These are phyloP conservation scores for Leccinellum rugosiceps DNA, from an alignment of 768 basidiomycete species.

Conservation along the genomic window DNA sequence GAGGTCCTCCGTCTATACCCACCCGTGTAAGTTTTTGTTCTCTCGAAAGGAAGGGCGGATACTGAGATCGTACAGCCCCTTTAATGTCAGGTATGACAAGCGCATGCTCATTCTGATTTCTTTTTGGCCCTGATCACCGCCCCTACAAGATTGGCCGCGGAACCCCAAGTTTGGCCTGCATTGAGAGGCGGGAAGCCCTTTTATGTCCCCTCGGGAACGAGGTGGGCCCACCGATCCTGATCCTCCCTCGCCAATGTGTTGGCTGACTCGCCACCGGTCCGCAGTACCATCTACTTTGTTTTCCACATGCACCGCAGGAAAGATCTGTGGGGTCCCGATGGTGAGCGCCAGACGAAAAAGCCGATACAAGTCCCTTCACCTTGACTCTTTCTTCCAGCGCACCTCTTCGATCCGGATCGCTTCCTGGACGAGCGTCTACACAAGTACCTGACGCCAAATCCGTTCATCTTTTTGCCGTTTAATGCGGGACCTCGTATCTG, in stretches of 20 bases:
- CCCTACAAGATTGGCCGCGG: conserved; percentile 9
- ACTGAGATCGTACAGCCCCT: conserved; percentile 17
- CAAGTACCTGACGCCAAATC: conserved; percentile 53
- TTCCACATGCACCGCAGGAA: conserved; percentile 39
- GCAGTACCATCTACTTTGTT: conserved; percentile 16
- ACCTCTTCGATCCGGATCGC: conserved; percentile 59
- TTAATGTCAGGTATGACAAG: conserved; percentile 19
- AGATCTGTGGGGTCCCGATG: conserved; percentile 39
- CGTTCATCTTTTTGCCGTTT: conserved; percentile 69
- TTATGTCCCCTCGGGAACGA: conserved; percentile 47
- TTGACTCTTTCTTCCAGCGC: conserved; percentile 9
- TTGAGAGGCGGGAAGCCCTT: conserved; percentile 40
- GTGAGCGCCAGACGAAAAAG: conserved; percentile 8
- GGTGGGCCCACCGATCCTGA: conserved; percentile 12
- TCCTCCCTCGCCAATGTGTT: not conserved
- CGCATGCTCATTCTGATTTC: not conserved
- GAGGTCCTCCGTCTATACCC: conserved; percentile 34
- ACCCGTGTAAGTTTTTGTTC: conserved; percentile 20
- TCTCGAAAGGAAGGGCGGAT: not conserved
- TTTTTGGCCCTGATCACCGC: conserved; percentile 1
- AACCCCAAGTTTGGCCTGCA: conserved; percentile 20
- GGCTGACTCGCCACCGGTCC: not conserved
- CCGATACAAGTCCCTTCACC: too few relatives aligned
- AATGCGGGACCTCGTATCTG: conserved; percentile 68
- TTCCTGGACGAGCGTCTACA: conserved; percentile 57